Evolutionary conservation across 2,329 filamentous ascomycete genomes (phyloP).

Genomic region (Parascedosporium putredinis): DNA sequence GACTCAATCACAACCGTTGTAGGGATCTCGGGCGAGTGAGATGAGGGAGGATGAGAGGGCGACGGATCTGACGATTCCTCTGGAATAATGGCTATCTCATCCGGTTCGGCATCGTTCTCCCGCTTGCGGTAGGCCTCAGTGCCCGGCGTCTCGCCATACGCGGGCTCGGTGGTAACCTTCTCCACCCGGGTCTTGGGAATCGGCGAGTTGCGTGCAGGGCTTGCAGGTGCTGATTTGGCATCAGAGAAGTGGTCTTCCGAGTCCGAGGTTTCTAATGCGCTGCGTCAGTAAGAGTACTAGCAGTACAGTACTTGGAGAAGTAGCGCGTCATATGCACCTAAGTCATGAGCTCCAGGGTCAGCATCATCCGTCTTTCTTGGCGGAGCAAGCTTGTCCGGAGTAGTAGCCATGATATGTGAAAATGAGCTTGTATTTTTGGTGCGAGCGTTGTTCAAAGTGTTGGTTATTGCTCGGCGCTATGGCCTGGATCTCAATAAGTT

Average conservation of each 20-base stretch:
- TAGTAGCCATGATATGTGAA: conserved; percentile 1
- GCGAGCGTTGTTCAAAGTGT: no score
- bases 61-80: neutral
- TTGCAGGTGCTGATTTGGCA: conserved; percentile 43
- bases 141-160: conserved; percentile 52
- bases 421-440: no score
- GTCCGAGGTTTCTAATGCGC: conserved; percentile 39
- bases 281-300: neutral
- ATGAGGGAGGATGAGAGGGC: neutral
- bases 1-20: conserved; percentile 45
- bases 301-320: conserved; percentile 16
- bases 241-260: conserved; percentile 63
- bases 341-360: conserved; percentile 50
- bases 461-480: neutral
- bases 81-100: conserved; percentile 44
- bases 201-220: conserved; percentile 33
- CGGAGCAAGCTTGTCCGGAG: conserved; percentile 3
- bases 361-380: conserved; percentile 14
- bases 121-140: conserved; percentile 47
- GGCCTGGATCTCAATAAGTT: neutral
- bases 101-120: conserved; percentile 46
- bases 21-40: conserved; percentile 19
- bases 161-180: conserved; percentile 40
- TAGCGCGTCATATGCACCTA: conserved; percentile 31
- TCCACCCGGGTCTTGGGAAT: conserved; percentile 50